These are phyloP conservation scores for Aspergillus taichungensis DNA, from an alignment of 495 filamentous ascomycete species.

Conservation along the genomic window DNA sequence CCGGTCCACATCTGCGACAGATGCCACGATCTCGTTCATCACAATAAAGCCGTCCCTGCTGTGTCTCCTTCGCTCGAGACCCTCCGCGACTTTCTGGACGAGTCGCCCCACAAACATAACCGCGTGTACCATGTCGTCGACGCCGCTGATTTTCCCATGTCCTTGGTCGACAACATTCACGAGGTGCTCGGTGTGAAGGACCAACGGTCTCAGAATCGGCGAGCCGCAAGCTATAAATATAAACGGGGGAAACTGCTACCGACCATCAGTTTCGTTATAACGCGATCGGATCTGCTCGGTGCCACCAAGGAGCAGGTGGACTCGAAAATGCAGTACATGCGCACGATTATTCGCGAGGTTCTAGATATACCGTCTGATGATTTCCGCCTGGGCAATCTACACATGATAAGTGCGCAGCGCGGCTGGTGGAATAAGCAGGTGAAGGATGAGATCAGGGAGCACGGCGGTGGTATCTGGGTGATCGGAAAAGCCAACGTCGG, in stretches of 20 bases:
- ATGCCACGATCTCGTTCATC: constrained; percentile 73
- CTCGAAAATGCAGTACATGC: constrained; percentile 70
- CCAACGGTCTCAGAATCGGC: constrained; percentile 66
- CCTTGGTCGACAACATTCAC: constrained; percentile 61
- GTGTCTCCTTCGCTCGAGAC: constrained; percentile 69
- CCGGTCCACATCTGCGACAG: constrained; percentile 62
- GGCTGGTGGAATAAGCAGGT: constrained; percentile 82
- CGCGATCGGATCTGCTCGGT: constrained; percentile 75
- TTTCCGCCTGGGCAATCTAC: constrained; percentile 70
- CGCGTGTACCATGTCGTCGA: constrained; percentile 98
- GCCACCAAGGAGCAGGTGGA: constrained; percentile 74
- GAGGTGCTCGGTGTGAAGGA: constrained; percentile 50
- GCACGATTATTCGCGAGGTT: constrained; percentile 60
- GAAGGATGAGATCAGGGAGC: constrained; percentile 71
- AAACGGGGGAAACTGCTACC: constrained; percentile 49
- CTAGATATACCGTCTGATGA: constrained; percentile 52
- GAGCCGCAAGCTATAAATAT: constrained; percentile 56
- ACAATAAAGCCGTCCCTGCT: constrained; percentile 59
- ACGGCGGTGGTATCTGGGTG: constrained; percentile 89
- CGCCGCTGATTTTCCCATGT: constrained; percentile 94
- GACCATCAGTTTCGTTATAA: constrained; percentile 80
- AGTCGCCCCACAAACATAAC: constrained; percentile 79
- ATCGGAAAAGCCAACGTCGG: constrained; percentile 97
- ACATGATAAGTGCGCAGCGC: constrained; percentile 72
- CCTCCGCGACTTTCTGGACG: constrained; percentile 69